Base-by-base conservation (phyloP, 2,329 filamentous ascomycete genomes). In the Phialemonium atrogriseum region DNA sequence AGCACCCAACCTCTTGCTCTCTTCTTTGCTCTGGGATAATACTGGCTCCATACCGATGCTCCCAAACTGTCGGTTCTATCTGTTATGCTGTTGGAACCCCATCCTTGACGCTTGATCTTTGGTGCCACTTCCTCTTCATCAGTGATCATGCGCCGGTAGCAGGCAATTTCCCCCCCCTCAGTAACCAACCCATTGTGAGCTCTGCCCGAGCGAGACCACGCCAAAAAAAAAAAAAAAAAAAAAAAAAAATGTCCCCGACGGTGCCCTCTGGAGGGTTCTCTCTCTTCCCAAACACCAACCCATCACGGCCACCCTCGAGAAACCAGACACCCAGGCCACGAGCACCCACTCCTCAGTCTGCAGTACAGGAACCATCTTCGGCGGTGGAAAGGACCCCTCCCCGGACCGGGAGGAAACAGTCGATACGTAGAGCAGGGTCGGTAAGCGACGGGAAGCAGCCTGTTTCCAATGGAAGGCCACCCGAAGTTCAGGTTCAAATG, bases 261-360 rank as follows among this genome's bases (percentile, higher is more conserved):
- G 34, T 44, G n/a, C 48, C 52, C 34, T 57, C 55, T 34, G 49
- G 63, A 49, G 64, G 66, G 37, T 73, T 75, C 51, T 75, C 71
- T 37, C 62, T 76, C 38, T 75, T 76, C 45, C 70, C 71, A 17
- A 74, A 60, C 41, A 62, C 68, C 14, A 65, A 52, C 41, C 45
- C 49, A 26, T 54, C 51, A 48, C 30, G 59, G 36, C 56, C 63
- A 13, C 58, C 61, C 30, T 58, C 61, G 15, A 52, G 65, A 40
- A 66, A 56, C 38, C 62, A 64, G 29, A 56, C 56, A 2, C 52
- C 61, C n/a, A 52, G 54, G 17, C 42, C 47, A 32, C 44, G 56
- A 36, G 52, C 57, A 4, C 38, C 49, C 6, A 58, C 59, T 8
- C 59, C 61, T 0, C 56, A 55, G 34, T 49, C 50, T 10, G 27